A percentile compares a stretch with the other conserved stretches of the same genome.
Conservation (phyloP, 768 basidiomycete genomes). For the Chalciporus sphaerocephalus region DNA sequence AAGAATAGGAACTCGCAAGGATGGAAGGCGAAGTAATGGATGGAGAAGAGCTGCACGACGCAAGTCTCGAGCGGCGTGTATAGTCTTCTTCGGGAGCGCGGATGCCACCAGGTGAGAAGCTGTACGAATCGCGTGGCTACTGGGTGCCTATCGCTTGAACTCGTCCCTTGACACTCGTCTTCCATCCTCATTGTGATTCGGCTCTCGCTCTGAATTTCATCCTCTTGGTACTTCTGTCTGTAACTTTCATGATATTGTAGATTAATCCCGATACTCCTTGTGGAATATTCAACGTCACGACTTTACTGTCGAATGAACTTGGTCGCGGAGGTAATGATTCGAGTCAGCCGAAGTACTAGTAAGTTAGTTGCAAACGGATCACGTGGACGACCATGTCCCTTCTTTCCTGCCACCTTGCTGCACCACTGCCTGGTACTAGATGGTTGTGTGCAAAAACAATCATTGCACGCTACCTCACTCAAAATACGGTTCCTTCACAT, state of each 20-base stretch:
- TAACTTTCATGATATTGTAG: constrained; percentile 14
- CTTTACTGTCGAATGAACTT: background rate
- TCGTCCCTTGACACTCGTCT: constrained; percentile 10
- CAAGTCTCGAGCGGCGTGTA: constrained; percentile 11
- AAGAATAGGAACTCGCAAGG: constrained; percentile 59
- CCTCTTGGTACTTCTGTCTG: constrained; percentile 5
- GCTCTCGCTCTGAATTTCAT: constrained; percentile 6
- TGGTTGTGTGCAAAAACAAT: constrained; percentile 21
- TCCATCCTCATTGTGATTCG: constrained; percentile 26
- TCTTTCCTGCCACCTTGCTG: constrained; percentile 3
- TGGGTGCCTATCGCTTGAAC: background rate
- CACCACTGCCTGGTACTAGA: constrained; percentile 3
- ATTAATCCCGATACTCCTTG: background rate
- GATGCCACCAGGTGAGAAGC: constrained; percentile 7
- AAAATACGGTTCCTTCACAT: constrained; percentile 16
- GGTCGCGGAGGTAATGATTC: no score
- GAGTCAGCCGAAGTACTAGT: no score
- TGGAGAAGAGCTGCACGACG: constrained; percentile 18
- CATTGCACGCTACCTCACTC: constrained; percentile 26
- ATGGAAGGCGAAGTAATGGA: constrained; percentile 36
- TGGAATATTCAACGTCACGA: background rate
- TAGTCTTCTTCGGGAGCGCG: constrained; percentile 10
- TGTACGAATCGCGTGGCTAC: constrained; percentile 4
- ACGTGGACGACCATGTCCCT: constrained; percentile 27
- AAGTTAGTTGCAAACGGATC: constrained; percentile 2